Evolutionary conservation across 192 early-diverging fungal genomes (phyloP).

Genomic region (Chytriomyces sp.): DNA sequence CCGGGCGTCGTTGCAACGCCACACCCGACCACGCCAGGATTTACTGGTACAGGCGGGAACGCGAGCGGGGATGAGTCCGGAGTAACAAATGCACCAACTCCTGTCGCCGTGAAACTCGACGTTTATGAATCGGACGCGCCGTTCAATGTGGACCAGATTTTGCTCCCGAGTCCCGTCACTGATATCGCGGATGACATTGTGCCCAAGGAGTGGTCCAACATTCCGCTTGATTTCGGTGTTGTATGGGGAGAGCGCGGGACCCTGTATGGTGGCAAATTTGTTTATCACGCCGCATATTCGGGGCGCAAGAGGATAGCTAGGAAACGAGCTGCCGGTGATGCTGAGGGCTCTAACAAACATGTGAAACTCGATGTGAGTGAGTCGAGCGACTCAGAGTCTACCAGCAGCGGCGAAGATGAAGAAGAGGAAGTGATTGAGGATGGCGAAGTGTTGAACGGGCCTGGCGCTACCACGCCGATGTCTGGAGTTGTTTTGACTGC

Average conservation of each 20-base stretch:
- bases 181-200: neutral
- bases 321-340: too few relatives aligned
- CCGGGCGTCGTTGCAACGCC: neutral
- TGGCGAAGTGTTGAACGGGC: neutral
- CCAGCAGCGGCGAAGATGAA: neutral
- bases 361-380: neutral
- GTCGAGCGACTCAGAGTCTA: neutral
- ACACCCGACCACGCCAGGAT: neutral
- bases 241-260: slow-evolving; percentile 11
- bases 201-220: slow-evolving; percentile 2
- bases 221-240: slow-evolving; percentile 14
- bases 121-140: too few relatives aligned
- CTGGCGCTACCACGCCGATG: neutral
- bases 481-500: neutral
- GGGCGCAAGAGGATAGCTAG: too few relatives aligned
- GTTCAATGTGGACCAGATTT: too few relatives aligned
- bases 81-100: neutral
- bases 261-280: slow-evolving; percentile 2
- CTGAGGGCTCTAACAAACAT: too few relatives aligned
- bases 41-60: neutral
- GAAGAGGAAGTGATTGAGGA: neutral
- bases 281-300: neutral
- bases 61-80: neutral
- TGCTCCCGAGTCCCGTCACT: too few relatives aligned
- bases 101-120: too few relatives aligned